These are phyloP conservation scores for Heliamphora exappendiculata DNA, from an alignment of 148 eudicot species.

Conservation along the genomic window DNA sequence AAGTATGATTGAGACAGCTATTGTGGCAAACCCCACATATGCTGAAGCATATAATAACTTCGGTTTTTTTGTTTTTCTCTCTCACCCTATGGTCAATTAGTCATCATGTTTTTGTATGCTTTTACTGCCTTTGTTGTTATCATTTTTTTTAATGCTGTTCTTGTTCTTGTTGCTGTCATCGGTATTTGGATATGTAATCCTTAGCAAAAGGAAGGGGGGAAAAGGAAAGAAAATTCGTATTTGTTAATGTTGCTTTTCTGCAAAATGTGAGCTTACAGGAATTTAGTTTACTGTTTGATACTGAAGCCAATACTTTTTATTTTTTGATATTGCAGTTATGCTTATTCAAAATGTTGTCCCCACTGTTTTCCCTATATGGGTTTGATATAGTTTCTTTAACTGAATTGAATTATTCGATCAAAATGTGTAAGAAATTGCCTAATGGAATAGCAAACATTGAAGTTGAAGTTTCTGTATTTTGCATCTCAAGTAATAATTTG, in stretches of 20 bases:
- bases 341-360: neutral
- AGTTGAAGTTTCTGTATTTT: neutral
- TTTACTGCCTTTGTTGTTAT: neutral
- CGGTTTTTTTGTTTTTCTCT: constrained; percentile 45
- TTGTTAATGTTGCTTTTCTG: too few species aligned
- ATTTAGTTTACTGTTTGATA: too few species aligned
- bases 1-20: constrained; percentile 98
- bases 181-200: too few species aligned
- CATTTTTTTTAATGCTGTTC: too few species aligned
- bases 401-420: neutral
- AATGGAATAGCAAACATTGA: neutral
- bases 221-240: too few species aligned
- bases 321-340: neutral
- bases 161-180: too few species aligned
- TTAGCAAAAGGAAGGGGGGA: too few species aligned
- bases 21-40: constrained; percentile 94
- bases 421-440: neutral
- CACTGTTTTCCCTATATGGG: neutral
- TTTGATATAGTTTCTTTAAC: too few species aligned
- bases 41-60: constrained; percentile 97
- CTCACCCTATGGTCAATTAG: neutral
- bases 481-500: neutral
- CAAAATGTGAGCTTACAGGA: too few species aligned
- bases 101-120: neutral
- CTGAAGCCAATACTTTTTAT: neutral